Evolutionary conservation across 148 eudicot genomes (phyloP), one percentile per base, ranked within the genome.

Genomic region (Polygonum aviculare): DNA sequence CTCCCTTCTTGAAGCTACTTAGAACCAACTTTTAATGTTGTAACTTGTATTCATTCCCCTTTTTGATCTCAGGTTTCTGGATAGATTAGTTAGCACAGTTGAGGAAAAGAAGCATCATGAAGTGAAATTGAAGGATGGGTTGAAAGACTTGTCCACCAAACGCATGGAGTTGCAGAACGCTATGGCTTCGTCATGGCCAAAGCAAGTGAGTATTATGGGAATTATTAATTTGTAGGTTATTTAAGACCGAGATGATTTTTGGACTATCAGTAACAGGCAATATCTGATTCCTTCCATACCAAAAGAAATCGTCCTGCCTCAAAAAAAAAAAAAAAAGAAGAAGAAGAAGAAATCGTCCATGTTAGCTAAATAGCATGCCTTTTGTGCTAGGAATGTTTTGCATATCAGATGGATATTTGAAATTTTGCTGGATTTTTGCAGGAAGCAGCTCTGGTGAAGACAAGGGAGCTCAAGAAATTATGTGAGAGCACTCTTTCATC

Each of bases 41-140:
- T 31, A 19, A 38, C 9, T 15, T n/a, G 14, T 16, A 8, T 9
- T 60, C 10, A 12, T 18, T 14, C 21, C 18, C 45, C 39, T 73
- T 39, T 39, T 65, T 76, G 49, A 40, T 62, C 14, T 60, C 86
- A 95, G 97, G 83, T 92, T 95, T 87, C 85, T 92, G 50, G 94
- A 92, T 78, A 87, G 98, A 79, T 79, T 92, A 48, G 97, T 92
- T 50, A 88, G 74, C 63, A 86, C 91, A 31, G 59, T 95, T 83
- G 98, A 95, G 81, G 97, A 95, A 81, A 95, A 95, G 92, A 95
- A 92, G 87, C 92, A 79, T 52, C 98, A 89, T 78, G 97, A 95
- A 84, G 84, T 82, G 71, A 95, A 90, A 87, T 81, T 95, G 77
- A 95, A 90, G 80, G 96, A 88, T 38, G 94, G 94, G 11, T 78